These are phyloP conservation scores for Hyparrhenia diplandra DNA, from an alignment of 176 grass and related monocot species.

Conservation along the genomic window DNA sequence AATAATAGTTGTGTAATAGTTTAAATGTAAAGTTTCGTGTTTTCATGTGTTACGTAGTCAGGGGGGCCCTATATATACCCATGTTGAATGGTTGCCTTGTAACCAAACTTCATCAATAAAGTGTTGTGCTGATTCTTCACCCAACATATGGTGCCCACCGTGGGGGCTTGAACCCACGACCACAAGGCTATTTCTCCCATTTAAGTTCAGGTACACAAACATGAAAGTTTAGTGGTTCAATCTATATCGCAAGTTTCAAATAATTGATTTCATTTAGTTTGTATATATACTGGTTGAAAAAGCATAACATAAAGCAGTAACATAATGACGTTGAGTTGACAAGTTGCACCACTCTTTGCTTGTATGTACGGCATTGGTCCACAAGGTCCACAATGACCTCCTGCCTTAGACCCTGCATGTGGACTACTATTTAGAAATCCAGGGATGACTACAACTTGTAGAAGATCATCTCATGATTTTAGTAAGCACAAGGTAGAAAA, in stretches of 20 bases:
- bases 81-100: no score
- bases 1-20: no score
- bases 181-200: background rate
- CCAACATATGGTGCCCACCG: no score
- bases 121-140: no score
- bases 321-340: slow-evolving; percentile 79
- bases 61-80: no score
- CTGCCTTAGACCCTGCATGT: slow-evolving; percentile 70
- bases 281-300: background rate
- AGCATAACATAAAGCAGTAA: slow-evolving; percentile 12
- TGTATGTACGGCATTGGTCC: slow-evolving; percentile 70
- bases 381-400: slow-evolving; percentile 89
- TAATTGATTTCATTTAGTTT: background rate
- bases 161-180: no score
- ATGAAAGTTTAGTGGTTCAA: background rate
- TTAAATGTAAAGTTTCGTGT: no score
- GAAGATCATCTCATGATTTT: slow-evolving; percentile 15
- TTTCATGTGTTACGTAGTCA: no score
- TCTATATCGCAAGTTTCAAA: background rate
- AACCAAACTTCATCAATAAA: no score
- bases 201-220: background rate
- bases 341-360: slow-evolving; percentile 79
- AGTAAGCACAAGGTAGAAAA: background rate
- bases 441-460: slow-evolving; percentile 8
- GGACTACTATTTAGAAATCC: slow-evolving; percentile 7